Evolutionary conservation across 495 filamentous ascomycete genomes (phyloP), one percentile per base, ranked within the genome.

Genomic region (Pyrenula massariospora): DNA sequence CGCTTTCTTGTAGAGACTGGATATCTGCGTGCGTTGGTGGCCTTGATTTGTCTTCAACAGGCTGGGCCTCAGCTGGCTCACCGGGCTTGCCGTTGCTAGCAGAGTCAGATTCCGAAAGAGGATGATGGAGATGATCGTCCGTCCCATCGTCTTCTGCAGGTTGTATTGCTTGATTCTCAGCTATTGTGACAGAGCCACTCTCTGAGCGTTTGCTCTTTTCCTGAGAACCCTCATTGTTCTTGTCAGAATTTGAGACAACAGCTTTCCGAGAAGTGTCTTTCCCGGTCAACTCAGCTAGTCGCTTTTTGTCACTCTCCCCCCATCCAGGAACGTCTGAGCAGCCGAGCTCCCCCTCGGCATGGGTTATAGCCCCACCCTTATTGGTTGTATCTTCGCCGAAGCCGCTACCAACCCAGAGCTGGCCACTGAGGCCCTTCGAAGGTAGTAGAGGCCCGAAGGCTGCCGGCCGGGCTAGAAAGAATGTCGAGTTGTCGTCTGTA

Each of bases 261-360:
- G 56, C 58, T 15, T 48, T 25, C 59, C 53, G n/a, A 51, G 57
- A 31, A 48, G 60, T 60, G 15, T 70, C 69, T 51, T 62, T 62
- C 25, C 65, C 69, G 21, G 65, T 15, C 5, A 42, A 42, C 22
- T 52, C 50, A 24, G n/a, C 50, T 22, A 59, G 66, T 55, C 65
- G 69, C 48, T 63, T 56, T 48, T 67, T 65, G 51, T 70, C 71
- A 10, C 74, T 76, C 42, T 82, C 84, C 42, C 81, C 82, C 92
- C 93, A 96, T 2, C 89, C 91, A 1, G 89, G 88, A n/a, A 96
- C 86, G 78, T 97, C 93, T 60, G 92, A 95, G 68, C 93, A 98
- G 22, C 94, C 93, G n/a, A 96, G 75, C 73, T 98, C 91, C 0
- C 92, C 89, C 63, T 90, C 87, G 1, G 78, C 73, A 10, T 72